A percentile compares a stretch with the other conserved stretches of the same genome.
Conservation (phyloP, 78 protist species). For the Capsaspora owczarzaki region DNA sequence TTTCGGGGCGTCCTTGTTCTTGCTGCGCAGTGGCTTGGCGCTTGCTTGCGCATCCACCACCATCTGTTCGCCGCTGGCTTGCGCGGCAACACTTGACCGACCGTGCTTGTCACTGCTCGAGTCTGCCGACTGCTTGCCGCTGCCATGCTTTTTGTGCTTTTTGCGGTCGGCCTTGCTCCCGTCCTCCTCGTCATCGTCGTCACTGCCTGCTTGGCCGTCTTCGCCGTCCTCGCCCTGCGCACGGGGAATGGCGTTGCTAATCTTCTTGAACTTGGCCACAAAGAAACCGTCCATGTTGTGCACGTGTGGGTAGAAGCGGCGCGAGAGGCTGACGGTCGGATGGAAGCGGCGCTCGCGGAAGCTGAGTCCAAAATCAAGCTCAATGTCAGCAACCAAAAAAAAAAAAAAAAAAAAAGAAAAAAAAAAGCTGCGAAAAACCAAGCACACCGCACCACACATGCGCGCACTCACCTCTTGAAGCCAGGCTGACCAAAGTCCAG, state of each 20-base stretch:
- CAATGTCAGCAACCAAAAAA: background rate
- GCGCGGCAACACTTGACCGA: background rate
- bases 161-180: background rate
- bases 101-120: background rate
- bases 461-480: constrained; percentile 35
- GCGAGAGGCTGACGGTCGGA: constrained; percentile 46
- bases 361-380: background rate
- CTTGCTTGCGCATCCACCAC: background rate
- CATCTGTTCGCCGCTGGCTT: background rate
- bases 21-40: background rate
- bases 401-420: background rate
- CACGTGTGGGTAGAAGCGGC: constrained; percentile 95
- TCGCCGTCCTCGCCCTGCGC: background rate
- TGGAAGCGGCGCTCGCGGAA: background rate
- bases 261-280: constrained; percentile 88
- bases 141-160: background rate
- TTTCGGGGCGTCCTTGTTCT: background rate
- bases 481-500: constrained; percentile 85
- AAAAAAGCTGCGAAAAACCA: background rate
- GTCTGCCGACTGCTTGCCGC: background rate
- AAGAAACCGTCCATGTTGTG: constrained; percentile 99
- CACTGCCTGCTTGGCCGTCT: background rate
- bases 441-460: background rate
- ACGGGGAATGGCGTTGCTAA: constrained; percentile 12
- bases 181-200: background rate